Evolutionary conservation across 148 eudicot species (phyloP), one percentile per base, ranked within the genome.

Genomic region (Vaccinium macrocarpon): DNA sequence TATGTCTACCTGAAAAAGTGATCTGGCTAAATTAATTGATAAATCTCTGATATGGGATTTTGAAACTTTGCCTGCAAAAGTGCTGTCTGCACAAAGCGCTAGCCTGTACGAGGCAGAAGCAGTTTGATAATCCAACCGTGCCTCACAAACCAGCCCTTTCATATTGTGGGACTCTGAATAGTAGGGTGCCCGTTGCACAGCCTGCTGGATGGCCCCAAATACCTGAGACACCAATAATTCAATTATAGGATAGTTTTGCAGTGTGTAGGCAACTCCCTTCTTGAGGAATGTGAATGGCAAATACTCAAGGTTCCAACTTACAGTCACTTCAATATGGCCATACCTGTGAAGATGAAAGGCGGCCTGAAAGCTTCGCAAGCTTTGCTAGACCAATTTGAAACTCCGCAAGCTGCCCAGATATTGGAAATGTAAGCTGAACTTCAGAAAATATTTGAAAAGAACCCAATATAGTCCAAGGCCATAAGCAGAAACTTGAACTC

Each of bases 371-470:
- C 82, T 90, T 56, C 70, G 99, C 99, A 91, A 97, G 96, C 87
- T 93, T 92, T 55, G 94, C 92, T 79, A 97, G 96, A 84, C 98
- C 99, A 86, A 93, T 91, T 85, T 97, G 99, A 85, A 93, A 95
- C 83, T 93, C 97, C 76, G 98, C 93, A 89, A 97, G 88, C 99
- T 97, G 92, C 83, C 85, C 51, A 85, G 64, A 61, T 70, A 64
- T 52, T 78, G 52, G n/a, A 82, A 72, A 74, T 57, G 74, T 79
- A 85, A 88, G 86, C 78, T n/a, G 53, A 76, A 66, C 46, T 66
- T 29, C 77, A 57, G 56, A 51, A 85, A 32, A 49, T 29, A 74
- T 10, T 59, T 12, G 48, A 64, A 80, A 78, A 66, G 50, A 38
- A 72, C 71, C 32, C 52, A 56, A 38, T 35, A 38, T 52, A 78